Percentiles rank a stretch among this genome's conserved stretches.
These are phyloP conservation scores for Myxozyma geophila DNA, from an alignment of 805 yeast genomes.

Conservation along the genomic window DNA sequence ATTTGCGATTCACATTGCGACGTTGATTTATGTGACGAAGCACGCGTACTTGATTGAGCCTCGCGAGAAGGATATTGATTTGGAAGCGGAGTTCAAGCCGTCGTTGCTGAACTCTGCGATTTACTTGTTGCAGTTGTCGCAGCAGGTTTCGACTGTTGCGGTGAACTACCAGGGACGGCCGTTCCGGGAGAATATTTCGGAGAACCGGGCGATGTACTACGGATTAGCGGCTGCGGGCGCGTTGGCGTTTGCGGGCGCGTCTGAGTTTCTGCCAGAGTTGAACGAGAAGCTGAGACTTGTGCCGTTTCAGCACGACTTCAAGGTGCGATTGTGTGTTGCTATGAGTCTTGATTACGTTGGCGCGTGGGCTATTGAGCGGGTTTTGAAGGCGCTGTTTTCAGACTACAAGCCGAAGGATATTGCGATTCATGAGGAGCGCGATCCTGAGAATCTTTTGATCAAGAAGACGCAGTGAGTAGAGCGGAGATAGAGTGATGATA, in stretches of 20 bases:
- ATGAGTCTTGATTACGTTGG: constrained; percentile 76
- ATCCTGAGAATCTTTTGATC: constrained; percentile 22
- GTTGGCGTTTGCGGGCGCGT: constrained; percentile 86
- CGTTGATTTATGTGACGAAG: constrained; percentile 79
- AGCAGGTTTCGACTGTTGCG: constrained; percentile 96
- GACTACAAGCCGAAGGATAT: constrained; percentile 92
- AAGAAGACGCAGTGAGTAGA: constrained; percentile 24
- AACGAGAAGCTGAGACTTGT: constrained; percentile 92
- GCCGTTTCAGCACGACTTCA: constrained; percentile 76
- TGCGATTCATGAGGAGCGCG: constrained; percentile 50
- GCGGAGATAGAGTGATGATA: too few species aligned
- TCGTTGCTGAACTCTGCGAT: constrained; percentile 94
- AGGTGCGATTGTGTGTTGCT: constrained; percentile 71
- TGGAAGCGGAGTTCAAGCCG: constrained; percentile 86
- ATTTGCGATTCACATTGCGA: constrained; percentile 86
- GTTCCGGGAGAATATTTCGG: constrained; percentile 85
- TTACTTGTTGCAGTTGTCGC: constrained; percentile 90
- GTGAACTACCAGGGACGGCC: constrained; percentile 98
- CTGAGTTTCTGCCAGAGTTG: constrained; percentile 92
- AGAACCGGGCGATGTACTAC: constrained; percentile 95
- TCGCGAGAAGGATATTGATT: constrained; percentile 84
- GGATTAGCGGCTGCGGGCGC: constrained; percentile 91
- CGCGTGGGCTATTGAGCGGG: constrained; percentile 76
- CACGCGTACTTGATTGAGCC: constrained; percentile 91
- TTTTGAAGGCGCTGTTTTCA: constrained; percentile 84